Evolutionary conservation across 176 grass and related monocot genomes (phyloP), one percentile per base, ranked within the genome.

Genomic region (Carex scoparia): DNA sequence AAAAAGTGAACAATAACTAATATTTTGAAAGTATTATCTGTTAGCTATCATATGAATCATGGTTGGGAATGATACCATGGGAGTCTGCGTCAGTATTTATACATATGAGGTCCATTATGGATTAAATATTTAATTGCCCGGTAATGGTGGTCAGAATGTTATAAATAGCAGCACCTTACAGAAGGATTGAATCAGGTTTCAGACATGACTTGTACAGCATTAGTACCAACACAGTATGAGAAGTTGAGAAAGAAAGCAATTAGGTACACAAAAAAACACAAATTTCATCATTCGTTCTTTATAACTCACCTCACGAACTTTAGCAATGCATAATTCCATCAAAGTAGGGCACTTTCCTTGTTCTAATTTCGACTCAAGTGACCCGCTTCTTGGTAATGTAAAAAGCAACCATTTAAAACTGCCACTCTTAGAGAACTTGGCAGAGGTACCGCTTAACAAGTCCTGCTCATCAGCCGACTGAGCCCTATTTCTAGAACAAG

Each of bases 401-500:
- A 88, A 85, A 69, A 92, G 62, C 72, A 95, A 81, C 93, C 96
- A 99, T 72, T 95, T 99, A 79, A 94, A 89, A 80, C 93, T 95
- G 55, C 93, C 89, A 60, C 91, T 99, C 87, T 95, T 94, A 38
- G 88, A 94, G 90, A 90, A 99, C 85, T 88, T 95, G 12, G 83
- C 88, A 11, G 88, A 90, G 77, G 89, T 85, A 16, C 87, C 76
- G 12, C 61, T 14, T 2, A 67, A 55, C 3, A 9, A 2, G 38
- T 86, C 88, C 11, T 86, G 87, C 71, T 90, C 93, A 5, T 92
- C 79, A 37, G 85, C 65, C 33, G 88, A 57, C 4, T 94, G 91
- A 65, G 86, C 79, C 80, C 91, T 95, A 81, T 90, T 99, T 89
- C 96, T 94, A 1, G 96, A 99, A 84, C 96, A 99, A 77, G 88